Conservation (phyloP, 2,329 filamentous ascomycete genomes). For the Pseudogymnoascus sp. region DNA sequence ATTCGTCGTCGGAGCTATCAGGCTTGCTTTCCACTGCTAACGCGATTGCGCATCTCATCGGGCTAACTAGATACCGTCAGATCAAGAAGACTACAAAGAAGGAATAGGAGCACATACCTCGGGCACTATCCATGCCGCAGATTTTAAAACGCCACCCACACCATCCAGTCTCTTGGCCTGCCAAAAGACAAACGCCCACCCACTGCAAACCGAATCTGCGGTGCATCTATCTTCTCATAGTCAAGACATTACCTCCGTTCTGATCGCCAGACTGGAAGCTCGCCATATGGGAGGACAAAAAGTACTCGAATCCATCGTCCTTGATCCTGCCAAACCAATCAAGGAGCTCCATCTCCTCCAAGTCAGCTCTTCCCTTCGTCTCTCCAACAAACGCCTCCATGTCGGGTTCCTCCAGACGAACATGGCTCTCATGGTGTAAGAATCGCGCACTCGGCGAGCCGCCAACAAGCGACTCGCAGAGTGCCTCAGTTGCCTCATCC, state of each 20-base stretch:
- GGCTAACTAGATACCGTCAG: no score
- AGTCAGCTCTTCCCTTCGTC: conserved; percentile 17
- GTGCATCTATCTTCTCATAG: conserved; percentile 11
- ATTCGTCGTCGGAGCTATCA: no score
- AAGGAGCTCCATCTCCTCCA: conserved; percentile 12
- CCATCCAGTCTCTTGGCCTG: no score
- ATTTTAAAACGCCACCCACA: no score
- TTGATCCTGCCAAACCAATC: conserved; percentile 13
- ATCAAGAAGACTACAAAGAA: no score
- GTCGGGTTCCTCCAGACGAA: conserved; percentile 10
- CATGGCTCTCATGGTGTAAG: conserved; percentile 12
- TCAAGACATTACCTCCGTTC: conserved; percentile 11
- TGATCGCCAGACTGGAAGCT: conserved; percentile 10
- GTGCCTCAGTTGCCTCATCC: conserved; percentile 12
- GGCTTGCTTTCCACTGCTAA: no score
- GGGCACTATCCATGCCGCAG: no score
- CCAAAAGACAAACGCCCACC: no score
- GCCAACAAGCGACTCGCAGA: conserved; percentile 10
- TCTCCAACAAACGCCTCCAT: conserved; percentile 29
- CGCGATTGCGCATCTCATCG: no score
- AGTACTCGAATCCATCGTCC: conserved; percentile 13
- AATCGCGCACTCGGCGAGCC: conserved; percentile 10
- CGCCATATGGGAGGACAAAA: conserved; percentile 11
- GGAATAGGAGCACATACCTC: no score
- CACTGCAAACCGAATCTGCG: no score